These are phyloP conservation scores for Omphalotus guepiniiformis DNA, from an alignment of 768 basidiomycete species.

Conservation along the genomic window DNA sequence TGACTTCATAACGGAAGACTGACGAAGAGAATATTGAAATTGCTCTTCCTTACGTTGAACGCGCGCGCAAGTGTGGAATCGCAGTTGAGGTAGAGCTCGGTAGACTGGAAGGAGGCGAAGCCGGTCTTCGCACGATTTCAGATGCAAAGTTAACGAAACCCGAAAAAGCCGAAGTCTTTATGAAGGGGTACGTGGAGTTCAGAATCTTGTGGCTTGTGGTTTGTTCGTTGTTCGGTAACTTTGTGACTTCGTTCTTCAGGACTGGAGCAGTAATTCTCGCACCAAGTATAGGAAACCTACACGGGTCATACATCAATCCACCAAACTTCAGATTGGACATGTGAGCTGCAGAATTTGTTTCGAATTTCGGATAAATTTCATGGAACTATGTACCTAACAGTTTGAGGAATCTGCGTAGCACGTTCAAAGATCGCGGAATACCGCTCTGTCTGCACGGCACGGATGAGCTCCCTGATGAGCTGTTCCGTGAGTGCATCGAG, in stretches of 20 bases:
- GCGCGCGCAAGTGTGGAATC: constrained; percentile 34
- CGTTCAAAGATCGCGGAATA: constrained; percentile 28
- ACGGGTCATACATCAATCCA: constrained; percentile 40
- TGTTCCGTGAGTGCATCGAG: constrained; percentile 41
- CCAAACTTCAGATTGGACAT: constrained; percentile 44
- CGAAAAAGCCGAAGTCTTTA: constrained; percentile 37
- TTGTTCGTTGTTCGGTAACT: background rate
- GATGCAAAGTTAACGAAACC: constrained; percentile 45
- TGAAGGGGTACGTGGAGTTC: constrained; percentile 27
- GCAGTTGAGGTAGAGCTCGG: constrained; percentile 46
- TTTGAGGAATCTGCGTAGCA: constrained; percentile 30
- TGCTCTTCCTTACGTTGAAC: constrained; percentile 40
- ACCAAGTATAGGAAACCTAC: constrained; percentile 45
- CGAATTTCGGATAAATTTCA: background rate
- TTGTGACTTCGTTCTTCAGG: constrained; percentile 17
- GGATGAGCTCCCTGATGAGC: constrained; percentile 37
- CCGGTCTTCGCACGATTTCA: constrained; percentile 42
- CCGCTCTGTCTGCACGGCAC: constrained; percentile 44
- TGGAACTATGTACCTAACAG: constrained; percentile 22
- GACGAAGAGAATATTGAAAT: constrained; percentile 44
- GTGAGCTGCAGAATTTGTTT: constrained; percentile 21
- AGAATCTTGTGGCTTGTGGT: no score
- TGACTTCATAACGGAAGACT: constrained; percentile 25
- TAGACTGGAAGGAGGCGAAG: constrained; percentile 44
- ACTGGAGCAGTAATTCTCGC: constrained; percentile 42